phyloP scores from a whole-genome alignment of 441 rosid genomes.

The Populus trichocarpa region DNA sequence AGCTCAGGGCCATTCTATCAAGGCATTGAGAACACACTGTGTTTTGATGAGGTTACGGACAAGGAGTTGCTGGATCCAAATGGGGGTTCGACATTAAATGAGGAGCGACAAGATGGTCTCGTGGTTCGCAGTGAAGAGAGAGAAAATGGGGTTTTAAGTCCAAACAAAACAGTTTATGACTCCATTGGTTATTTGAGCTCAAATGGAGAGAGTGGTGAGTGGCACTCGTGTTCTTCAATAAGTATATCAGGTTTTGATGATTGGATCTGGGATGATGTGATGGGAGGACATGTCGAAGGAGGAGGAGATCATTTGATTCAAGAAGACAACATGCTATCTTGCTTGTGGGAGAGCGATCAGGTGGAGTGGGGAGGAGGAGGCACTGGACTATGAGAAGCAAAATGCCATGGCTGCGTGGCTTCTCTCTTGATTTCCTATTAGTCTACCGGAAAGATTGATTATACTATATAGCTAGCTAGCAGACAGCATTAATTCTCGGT shows the following conservation, averaged over 20 bases:
- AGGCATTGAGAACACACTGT: constrained; percentile 21
- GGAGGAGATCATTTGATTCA: constrained; percentile 2
- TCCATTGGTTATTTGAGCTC: constrained; percentile 11
- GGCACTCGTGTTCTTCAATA: constrained; percentile 29
- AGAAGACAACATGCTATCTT: constrained; percentile 8
- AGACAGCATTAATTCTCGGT: no score
- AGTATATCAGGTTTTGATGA: constrained; percentile 32
- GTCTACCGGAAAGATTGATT: no score
- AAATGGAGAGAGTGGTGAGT: constrained; percentile 15
- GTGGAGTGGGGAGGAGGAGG: constrained; percentile 28
- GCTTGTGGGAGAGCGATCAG: constrained; percentile 40
- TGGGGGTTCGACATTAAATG: constrained; percentile 11
- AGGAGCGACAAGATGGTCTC: background rate
- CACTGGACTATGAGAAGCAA: constrained; percentile 31
- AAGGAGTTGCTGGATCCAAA: constrained; percentile 17
- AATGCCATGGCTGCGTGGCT: constrained; percentile 57
- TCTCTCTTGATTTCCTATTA: constrained; percentile 30
- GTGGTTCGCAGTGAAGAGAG: background rate
- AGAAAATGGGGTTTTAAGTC: background rate
- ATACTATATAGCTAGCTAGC: no score
- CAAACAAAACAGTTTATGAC: background rate
- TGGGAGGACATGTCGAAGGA: constrained; percentile 11
- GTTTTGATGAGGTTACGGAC: constrained; percentile 29
- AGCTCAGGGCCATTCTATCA: constrained; percentile 15
- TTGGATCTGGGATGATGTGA: constrained; percentile 47